Conservation (phyloP, 2,329 filamentous ascomycete species). For the Trichoderma simmonsii region DNA sequence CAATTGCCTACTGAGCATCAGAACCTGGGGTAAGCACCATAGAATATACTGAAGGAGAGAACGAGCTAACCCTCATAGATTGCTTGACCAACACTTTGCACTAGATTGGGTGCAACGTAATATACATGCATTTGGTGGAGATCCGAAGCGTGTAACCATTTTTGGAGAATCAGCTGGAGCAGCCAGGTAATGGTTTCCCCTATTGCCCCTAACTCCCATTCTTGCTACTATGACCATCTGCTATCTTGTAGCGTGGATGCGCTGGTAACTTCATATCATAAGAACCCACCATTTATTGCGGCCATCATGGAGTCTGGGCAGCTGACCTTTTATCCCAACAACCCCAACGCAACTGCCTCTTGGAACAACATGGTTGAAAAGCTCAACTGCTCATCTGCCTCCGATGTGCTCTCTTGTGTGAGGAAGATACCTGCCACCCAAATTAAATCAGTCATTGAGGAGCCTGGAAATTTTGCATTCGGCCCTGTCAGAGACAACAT, state of each 20-base stretch:
- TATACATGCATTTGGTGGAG: not conserved
- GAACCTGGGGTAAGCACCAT: not conserved
- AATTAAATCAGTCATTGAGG: not conserved
- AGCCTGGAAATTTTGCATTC: not conserved
- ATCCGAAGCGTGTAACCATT: not conserved
- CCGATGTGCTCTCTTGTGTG: not conserved
- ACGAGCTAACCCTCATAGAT: not conserved
- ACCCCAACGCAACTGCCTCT: not conserved
- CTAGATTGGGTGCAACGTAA: not conserved
- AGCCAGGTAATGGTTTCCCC: not conserved
- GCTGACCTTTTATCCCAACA: not conserved
- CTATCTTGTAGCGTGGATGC: not conserved
- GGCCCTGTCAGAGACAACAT: not conserved
- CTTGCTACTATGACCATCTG: no score
- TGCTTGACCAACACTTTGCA: not conserved
- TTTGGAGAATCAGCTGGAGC: not conserved
- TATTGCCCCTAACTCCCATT: no score
- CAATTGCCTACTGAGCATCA: not conserved
- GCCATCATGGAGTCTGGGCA: not conserved
- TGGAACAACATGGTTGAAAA: not conserved
- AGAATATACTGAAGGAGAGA: not conserved
- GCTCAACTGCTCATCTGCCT: not conserved
- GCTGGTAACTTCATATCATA: not conserved
- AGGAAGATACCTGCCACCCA: not conserved
- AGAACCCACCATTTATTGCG: not conserved